Percentiles rank a stretch among this genome's conserved stretches.
Conservation (phyloP, 108 stramenopile species). For the Chaetoceros tenuissimus region DNA sequence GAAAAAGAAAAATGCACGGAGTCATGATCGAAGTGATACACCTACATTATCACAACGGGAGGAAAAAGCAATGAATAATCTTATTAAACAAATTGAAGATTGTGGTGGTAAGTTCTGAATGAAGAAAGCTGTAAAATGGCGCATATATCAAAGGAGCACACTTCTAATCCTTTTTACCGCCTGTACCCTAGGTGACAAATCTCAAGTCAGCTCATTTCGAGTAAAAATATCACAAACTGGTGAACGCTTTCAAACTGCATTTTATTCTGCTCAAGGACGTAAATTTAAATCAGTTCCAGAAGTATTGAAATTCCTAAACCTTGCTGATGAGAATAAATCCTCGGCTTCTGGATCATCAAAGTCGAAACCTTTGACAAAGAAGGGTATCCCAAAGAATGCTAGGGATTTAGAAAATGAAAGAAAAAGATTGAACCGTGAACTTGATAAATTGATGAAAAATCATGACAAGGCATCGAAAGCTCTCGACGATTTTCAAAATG, state of each 20-base stretch:
- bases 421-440: slow-evolving; percentile 61
- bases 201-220: slow-evolving; percentile 22
- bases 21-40: no score
- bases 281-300: slow-evolving; percentile 76
- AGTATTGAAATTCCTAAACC: slow-evolving; percentile 57
- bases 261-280: slow-evolving; percentile 52
- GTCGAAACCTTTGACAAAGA: not conserved
- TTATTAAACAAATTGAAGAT: slow-evolving; percentile 52
- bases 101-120: slow-evolving; percentile 52
- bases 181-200: slow-evolving; percentile 21
- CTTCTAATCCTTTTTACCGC: no score
- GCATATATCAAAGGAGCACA: no score
- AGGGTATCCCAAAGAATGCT: slow-evolving; percentile 3
- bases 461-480: slow-evolving; percentile 46
- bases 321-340: slow-evolving; percentile 23
- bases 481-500: slow-evolving; percentile 64
- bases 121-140: no score
- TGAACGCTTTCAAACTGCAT: not conserved
- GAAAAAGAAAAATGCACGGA: slow-evolving; percentile 29
- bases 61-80: slow-evolving; percentile 52
- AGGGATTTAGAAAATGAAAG: slow-evolving; percentile 53
- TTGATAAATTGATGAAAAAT: slow-evolving; percentile 58
- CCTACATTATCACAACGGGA: slow-evolving; percentile 60
- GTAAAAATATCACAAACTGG: slow-evolving; percentile 22
- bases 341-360: slow-evolving; percentile 10